Conservation (phyloP, 1,284 basidiomycete species). For the Laetiporus sulphureus region DNA sequence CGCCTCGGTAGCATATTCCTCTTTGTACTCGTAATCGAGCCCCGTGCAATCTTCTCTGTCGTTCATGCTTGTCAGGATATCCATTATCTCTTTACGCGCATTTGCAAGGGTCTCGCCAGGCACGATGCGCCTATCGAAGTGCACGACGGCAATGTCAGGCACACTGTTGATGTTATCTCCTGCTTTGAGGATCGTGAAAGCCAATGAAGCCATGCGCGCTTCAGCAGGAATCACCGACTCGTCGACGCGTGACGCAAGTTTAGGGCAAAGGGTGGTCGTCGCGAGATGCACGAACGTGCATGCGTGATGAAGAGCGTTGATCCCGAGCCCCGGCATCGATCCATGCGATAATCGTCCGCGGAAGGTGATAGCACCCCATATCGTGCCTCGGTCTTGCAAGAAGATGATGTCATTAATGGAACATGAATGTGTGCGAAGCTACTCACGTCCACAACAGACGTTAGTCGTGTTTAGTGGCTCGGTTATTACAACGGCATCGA, state of each 20-base stretch:
- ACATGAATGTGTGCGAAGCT: neutral
- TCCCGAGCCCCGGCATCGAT: slow-evolving; percentile 8
- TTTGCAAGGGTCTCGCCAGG: slow-evolving; percentile 9
- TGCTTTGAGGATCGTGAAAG: slow-evolving; percentile 7
- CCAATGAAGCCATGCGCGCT: slow-evolving; percentile 5
- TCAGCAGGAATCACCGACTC: slow-evolving; percentile 6
- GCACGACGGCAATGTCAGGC: slow-evolving; percentile 4
- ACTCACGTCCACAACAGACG: slow-evolving; percentile 10
- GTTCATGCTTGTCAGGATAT: slow-evolving; percentile 3
- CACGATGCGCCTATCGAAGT: slow-evolving; percentile 10
- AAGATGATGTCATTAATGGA: neutral
- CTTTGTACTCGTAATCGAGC: slow-evolving; percentile 7
- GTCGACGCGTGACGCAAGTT: slow-evolving; percentile 3
- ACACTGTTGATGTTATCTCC: slow-evolving; percentile 9
- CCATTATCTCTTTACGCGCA: slow-evolving; percentile 6
- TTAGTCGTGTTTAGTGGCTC: slow-evolving; percentile 10
- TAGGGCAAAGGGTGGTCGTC: slow-evolving; percentile 4
- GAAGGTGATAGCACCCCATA: slow-evolving; percentile 10
- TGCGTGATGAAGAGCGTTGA: slow-evolving; percentile 10
- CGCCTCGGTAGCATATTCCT: slow-evolving; percentile 8
- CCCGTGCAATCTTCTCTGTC: neutral
- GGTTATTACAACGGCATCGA: slow-evolving; percentile 10
- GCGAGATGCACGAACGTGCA: slow-evolving; percentile 8
- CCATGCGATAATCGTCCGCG: slow-evolving; percentile 7
- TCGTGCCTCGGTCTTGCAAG: slow-evolving; percentile 5